Evolutionary conservation across 352 stramenopile genomes (phyloP).

Genomic region (Globisporangium recalcitrans): DNA sequence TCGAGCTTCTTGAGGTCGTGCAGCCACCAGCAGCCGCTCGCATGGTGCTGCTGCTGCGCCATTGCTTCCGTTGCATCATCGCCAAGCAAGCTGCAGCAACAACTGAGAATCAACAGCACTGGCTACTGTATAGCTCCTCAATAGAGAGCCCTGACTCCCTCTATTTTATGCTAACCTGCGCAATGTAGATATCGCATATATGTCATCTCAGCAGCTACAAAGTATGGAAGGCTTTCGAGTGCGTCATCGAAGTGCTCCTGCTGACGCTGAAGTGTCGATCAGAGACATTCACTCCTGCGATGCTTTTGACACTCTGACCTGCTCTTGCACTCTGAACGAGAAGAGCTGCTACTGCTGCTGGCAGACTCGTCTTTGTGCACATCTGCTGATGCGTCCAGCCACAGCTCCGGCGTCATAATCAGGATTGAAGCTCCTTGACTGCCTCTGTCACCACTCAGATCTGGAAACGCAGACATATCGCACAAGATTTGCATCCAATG

Average conservation of each 20-base stretch:
- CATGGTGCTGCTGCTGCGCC: conserved; percentile 11
- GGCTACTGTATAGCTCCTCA: background rate
- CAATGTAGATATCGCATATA: no score
- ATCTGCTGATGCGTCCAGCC: conserved; percentile 1
- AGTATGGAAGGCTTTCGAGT: background rate
- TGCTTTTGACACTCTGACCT: conserved; percentile 4
- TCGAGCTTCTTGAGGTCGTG: conserved; percentile 54
- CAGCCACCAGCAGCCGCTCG: conserved; percentile 59
- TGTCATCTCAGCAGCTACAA: background rate
- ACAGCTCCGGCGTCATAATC: conserved; percentile 15
- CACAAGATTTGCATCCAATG: background rate
- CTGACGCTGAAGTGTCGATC: conserved; percentile 1
- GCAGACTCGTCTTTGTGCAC: background rate
- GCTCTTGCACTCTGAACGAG: conserved; percentile 3
- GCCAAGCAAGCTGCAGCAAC: background rate
- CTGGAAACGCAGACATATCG: background rate
- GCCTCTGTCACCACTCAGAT: background rate
- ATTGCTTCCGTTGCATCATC: background rate
- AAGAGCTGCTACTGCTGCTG: background rate
- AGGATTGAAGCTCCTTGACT: conserved; percentile 10
- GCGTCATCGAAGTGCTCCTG: background rate
- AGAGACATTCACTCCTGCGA: conserved; percentile 8
- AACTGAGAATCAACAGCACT: no score
- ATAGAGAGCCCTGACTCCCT: background rate
- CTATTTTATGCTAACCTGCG: no score